Base-by-base conservation (phyloP, 2,329 filamentous ascomycete genomes). In the Amesomyces nigricolor region DNA sequence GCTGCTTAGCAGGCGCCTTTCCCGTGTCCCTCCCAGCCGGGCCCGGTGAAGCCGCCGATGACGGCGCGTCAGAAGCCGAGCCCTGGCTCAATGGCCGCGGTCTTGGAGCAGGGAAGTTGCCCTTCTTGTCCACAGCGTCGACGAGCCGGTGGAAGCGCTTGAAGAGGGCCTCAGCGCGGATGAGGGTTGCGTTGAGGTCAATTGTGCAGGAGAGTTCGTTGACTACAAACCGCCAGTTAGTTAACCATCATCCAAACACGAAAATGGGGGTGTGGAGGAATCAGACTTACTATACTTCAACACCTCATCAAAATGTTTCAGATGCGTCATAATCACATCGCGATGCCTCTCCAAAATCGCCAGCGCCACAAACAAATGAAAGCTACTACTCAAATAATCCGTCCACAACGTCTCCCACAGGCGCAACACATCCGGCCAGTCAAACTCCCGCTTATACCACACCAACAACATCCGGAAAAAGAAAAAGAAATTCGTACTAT, bases 401-500 rank as follows among this genome's bases (percentile, higher is more conserved):
- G 94, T 97, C 94, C 95, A 99, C 2, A 97, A 74, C 0, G 82
- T 79, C 71, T 99, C 94, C 94, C 94, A 99, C 4, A 99, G 75
- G 16, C 88, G 82, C 35, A 97, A 75, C 10, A 96, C 83, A 66
- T 97, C 91, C 47, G 80, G 70, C 89, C 92, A 99, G 62, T 84
- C 81, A 65, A 99, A 99, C 71, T 99, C 94, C 47, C 94, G 87
- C 76, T 99, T 99, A 72, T 94, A 99, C 94, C 94, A 99, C 9
- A 99, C 94, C 1, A 99, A 78, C 35, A 99, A 78, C 94, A 97
- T 97, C 58, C 94, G 88, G 82, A 97, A 99, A 77, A 99, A 97
- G 77, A 99, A 99, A 73, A 99, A 99, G 72, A 99, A 99, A 70
- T 99, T 99, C 22, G 94, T 99, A 66, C 88, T 95, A 66, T 99